phyloP scores from a whole-genome alignment of 1,284 basidiomycete genomes.

The Ganoderma leucocontextum region DNA sequence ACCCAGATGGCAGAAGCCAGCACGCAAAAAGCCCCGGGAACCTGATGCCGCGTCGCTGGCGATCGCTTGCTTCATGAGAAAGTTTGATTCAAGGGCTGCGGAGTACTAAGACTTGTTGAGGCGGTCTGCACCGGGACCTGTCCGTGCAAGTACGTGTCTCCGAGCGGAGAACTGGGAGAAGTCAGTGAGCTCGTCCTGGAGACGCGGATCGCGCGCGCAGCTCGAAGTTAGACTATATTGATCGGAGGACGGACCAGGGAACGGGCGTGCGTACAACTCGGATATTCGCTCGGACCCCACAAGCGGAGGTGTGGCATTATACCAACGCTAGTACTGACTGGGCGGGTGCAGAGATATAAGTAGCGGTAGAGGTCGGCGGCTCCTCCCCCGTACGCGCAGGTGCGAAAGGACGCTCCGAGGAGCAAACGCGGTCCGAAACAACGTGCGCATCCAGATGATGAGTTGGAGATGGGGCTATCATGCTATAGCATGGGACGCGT shows the following conservation, averaged over 20 bases:
- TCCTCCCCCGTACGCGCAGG: not conserved
- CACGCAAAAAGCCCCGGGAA: not conserved
- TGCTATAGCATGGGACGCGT: constrained; percentile 1
- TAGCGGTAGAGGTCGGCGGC: not conserved
- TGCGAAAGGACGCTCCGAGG: not conserved
- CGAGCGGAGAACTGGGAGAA: not conserved
- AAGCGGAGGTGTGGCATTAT: not conserved
- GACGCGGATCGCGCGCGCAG: not conserved
- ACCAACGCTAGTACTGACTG: not conserved
- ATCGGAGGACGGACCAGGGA: constrained; percentile 10
- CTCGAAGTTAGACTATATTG: not conserved
- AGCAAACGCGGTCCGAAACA: not conserved
- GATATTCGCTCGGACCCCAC: not conserved
- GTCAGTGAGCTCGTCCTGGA: not conserved
- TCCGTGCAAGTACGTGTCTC: not conserved
- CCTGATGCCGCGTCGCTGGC: not conserved
- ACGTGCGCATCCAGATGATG: not conserved
- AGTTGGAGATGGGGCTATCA: not conserved
- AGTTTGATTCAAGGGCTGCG: not conserved
- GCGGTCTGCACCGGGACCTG: not conserved
- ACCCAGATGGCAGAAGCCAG: not conserved
- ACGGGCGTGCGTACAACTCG: not conserved
- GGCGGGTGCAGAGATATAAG: not conserved
- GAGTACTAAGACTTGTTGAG: not conserved
- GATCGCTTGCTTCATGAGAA: constrained; percentile 4